Percentiles rank a stretch among this genome's conserved stretches.
Evolutionary conservation across 208 protist species (phyloP).

Genomic region (Trypanosoma boissoni): DNA sequence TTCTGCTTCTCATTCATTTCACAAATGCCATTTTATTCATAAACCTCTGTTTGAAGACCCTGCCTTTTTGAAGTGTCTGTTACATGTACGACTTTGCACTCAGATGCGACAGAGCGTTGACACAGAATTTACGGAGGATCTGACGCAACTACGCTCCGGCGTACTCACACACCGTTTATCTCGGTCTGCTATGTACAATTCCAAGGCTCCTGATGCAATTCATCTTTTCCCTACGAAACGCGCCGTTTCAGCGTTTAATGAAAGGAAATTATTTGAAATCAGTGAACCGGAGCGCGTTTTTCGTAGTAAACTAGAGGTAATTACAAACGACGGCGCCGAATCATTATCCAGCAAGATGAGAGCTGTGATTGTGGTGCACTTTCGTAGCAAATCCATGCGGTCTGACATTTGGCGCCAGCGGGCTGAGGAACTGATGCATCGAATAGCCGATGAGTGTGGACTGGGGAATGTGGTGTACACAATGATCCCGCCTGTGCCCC

Average conservation of each 20-base stretch:
- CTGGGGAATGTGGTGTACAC: not conserved
- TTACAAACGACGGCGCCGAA: not conserved
- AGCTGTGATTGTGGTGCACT: constrained; percentile 22
- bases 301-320: constrained; percentile 36
- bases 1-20: no score
- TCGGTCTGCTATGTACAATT: constrained; percentile 58
- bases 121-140: constrained; percentile 41
- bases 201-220: constrained; percentile 45
- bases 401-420: constrained; percentile 12
- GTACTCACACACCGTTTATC: constrained; percentile 58
- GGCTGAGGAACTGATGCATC: constrained; percentile 14
- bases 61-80: constrained; percentile 51
- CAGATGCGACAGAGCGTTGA: constrained; percentile 49
- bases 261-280: constrained; percentile 63
- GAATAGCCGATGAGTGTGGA: constrained; percentile 1
- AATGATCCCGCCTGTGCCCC: constrained; percentile 6
- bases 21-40: constrained; percentile 26
- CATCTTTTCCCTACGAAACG: constrained; percentile 66
- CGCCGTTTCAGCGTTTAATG: constrained; percentile 66
- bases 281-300: constrained; percentile 43
- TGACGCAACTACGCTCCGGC: constrained; percentile 65
- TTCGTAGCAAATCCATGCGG: constrained; percentile 14
- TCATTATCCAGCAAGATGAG: not conserved
- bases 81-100: constrained; percentile 63
- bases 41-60: constrained; percentile 64